A percentile compares a stretch with the other conserved stretches of the same genome.
These are phyloP conservation scores for Phialophora macrospora DNA, from an alignment of 2,329 filamentous ascomycete species.

Conservation along the genomic window DNA sequence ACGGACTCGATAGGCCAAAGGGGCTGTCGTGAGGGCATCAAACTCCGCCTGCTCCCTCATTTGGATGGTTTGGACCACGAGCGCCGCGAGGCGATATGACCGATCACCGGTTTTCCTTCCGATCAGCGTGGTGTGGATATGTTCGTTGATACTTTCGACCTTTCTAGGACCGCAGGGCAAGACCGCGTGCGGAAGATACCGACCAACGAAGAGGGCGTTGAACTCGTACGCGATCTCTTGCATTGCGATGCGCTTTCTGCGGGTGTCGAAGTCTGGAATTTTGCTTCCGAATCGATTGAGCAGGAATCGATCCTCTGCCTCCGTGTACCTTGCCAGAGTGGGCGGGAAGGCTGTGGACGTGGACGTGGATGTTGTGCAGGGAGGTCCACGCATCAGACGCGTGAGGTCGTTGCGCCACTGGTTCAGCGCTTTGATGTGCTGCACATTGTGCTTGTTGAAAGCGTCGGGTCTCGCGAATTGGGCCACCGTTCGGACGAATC, in stretches of 20 bases:
- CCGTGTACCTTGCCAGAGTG: neutral
- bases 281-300: neutral
- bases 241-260: neutral
- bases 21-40: neutral
- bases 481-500: neutral
- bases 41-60: neutral
- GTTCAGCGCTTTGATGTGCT: neutral
- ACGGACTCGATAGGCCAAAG: too few relatives aligned
- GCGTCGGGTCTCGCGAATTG: neutral
- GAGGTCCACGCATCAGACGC: neutral
- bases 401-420: constrained; percentile 4
- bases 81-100: neutral
- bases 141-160: neutral
- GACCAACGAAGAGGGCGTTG: constrained; percentile 2
- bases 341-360: neutral
- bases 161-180: constrained; percentile 1
- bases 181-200: neutral
- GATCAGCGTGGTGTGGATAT: neutral
- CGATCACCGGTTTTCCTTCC: neutral
- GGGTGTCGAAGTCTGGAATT: neutral
- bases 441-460: neutral
- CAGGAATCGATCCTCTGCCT: neutral
- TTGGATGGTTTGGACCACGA: neutral
- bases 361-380: neutral
- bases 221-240: neutral